Percentiles rank a stretch among this genome's conserved stretches.
Evolutionary conservation across 345 rosid genomes (phyloP).

Genomic region (Dovyalis caffra): DNA sequence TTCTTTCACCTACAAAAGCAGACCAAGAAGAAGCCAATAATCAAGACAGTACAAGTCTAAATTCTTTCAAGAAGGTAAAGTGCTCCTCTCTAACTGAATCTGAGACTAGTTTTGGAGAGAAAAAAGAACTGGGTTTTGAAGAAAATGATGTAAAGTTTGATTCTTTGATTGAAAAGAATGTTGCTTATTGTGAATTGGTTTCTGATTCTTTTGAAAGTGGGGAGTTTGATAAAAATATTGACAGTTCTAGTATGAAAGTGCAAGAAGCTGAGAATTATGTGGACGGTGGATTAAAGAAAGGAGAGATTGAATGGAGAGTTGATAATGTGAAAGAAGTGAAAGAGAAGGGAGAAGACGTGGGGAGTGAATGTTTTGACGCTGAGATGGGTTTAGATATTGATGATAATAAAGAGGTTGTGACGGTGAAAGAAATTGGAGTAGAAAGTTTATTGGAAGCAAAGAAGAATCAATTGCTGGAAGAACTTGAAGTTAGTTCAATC

Average conservation of each 20-base stretch:
- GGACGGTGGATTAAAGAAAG: neutral
- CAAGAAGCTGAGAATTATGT: slow-evolving; percentile 9
- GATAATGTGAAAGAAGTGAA: neutral
- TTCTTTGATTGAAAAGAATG: slow-evolving; percentile 13
- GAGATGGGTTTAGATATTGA: slow-evolving; percentile 4
- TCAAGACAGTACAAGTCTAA: slow-evolving; percentile 16
- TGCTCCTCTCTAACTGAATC: slow-evolving; percentile 16
- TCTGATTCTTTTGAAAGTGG: slow-evolving; percentile 18
- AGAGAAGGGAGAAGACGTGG: slow-evolving; percentile 12
- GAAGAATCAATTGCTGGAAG: slow-evolving; percentile 57
- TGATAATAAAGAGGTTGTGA: slow-evolving; percentile 8
- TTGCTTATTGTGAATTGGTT: slow-evolving; percentile 14
- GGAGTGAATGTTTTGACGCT: slow-evolving; percentile 20
- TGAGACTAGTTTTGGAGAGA: neutral
- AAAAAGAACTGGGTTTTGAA: slow-evolving; percentile 23
- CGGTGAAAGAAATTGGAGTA: slow-evolving; percentile 19
- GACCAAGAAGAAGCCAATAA: neutral
- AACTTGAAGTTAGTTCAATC: slow-evolving; percentile 49
- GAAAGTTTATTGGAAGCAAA: slow-evolving; percentile 52
- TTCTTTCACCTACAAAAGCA: slow-evolving; percentile 16
- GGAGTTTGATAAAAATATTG: slow-evolving; percentile 20
- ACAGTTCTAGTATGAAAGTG: slow-evolving; percentile 8
- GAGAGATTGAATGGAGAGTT: slow-evolving; percentile 3
- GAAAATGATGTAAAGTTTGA: slow-evolving; percentile 20
- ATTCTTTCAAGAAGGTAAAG: slow-evolving; percentile 21